Conservation (phyloP, 176 grass and related monocot genomes). For the Alopecurus myosuroides region DNA sequence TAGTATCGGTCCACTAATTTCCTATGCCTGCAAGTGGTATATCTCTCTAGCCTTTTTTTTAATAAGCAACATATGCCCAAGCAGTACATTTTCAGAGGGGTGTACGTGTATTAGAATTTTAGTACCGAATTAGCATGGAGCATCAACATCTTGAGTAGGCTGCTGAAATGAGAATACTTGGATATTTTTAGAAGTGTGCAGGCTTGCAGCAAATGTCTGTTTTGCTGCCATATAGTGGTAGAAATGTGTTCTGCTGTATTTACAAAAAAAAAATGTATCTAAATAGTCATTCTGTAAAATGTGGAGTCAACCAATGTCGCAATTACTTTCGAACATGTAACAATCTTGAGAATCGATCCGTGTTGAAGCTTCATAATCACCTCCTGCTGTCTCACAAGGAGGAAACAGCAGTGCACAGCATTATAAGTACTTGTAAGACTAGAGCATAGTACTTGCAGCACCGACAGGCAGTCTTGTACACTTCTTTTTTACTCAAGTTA, state of each 20-base stretch:
- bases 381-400: not conserved
- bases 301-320: not conserved
- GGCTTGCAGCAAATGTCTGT: not conserved
- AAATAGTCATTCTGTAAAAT: constrained; percentile 13
- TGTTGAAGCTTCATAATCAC: constrained; percentile 12
- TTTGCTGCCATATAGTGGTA: not conserved
- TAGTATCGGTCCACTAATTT: not conserved
- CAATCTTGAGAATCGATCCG: not conserved
- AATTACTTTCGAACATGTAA: not conserved
- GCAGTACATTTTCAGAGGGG: not conserved
- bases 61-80: not conserved
- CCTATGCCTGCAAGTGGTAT: not conserved
- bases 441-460: not conserved
- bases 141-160: not conserved
- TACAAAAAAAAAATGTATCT: not conserved
- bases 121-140: not conserved
- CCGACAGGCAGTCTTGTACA: not conserved
- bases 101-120: not conserved
- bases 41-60: not conserved
- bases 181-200: not conserved
- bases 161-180: not conserved
- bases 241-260: not conserved
- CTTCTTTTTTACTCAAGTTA: constrained; percentile 9
- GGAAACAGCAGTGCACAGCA: not conserved
- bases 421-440: not conserved